Evolutionary conservation across 2,329 filamentous ascomycete genomes (phyloP).

Genomic region (Metarhizium sp.): DNA sequence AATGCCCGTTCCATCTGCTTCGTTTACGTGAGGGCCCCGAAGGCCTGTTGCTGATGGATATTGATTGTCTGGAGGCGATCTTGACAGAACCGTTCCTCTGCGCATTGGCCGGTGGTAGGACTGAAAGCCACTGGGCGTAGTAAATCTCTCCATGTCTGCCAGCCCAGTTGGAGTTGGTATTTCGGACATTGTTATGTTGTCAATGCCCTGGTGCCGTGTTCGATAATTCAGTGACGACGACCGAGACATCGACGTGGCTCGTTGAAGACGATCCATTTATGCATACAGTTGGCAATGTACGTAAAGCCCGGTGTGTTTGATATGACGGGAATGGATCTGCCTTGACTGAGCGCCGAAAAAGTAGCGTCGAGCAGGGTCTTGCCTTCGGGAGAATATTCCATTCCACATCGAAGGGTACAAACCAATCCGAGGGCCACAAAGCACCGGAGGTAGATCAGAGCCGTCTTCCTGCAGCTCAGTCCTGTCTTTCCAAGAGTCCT

Average conservation of each 20-base stretch:
- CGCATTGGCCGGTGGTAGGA: neutral
- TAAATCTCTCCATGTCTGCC: neutral
- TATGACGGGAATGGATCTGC: too few relatives aligned
- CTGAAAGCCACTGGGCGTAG: neutral
- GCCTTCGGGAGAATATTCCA: neutral
- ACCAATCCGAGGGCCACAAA: neutral
- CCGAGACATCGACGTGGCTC: neutral
- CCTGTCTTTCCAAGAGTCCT: neutral
- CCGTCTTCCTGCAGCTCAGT: neutral
- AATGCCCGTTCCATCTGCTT: conserved; percentile 18
- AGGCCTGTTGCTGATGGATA: neutral
- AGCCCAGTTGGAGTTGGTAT: neutral
- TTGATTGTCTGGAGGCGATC: conserved; percentile 26
- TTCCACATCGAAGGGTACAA: neutral
- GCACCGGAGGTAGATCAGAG: neutral
- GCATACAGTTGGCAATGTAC: neutral
- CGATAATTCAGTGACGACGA: neutral
- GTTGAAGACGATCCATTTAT: neutral
- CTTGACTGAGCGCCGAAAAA: too few relatives aligned
- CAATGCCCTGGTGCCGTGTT: neutral
- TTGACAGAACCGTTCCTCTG: conserved; percentile 13
- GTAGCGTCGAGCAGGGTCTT: neutral
- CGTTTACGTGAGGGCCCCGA: conserved; percentile 15
- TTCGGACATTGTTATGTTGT: neutral
- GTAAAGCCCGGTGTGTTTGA: too few relatives aligned